Conservation (phyloP, 495 filamentous ascomycete species). For the Tuber umbilicatum region DNA sequence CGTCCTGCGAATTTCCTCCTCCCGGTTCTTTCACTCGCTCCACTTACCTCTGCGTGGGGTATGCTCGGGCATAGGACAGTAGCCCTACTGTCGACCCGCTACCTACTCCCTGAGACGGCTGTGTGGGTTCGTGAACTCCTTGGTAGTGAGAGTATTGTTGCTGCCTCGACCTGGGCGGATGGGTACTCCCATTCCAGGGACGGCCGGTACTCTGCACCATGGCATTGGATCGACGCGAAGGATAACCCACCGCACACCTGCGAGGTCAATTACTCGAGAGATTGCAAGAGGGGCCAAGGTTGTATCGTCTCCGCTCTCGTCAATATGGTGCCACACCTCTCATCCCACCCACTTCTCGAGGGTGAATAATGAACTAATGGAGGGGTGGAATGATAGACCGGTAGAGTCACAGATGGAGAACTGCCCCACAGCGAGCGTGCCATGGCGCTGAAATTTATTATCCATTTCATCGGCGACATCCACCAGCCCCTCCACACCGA, state of each 20-base stretch:
- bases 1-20: slow-evolving; percentile 23
- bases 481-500: slow-evolving; percentile 62
- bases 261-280: slow-evolving; percentile 54
- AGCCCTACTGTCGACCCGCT: slow-evolving; percentile 39
- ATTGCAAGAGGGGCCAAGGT: slow-evolving; percentile 53
- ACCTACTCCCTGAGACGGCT: slow-evolving; percentile 37
- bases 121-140: slow-evolving; percentile 29
- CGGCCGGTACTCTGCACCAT: slow-evolving; percentile 52
- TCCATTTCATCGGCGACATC: slow-evolving; percentile 62
- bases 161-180: slow-evolving; percentile 61
- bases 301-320: slow-evolving; percentile 56
- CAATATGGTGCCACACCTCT: slow-evolving; percentile 28
- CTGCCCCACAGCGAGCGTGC: slow-evolving; percentile 44
- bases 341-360: not conserved
- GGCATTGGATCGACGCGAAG: slow-evolving; percentile 67
- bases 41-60: slow-evolving; percentile 33
- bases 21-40: slow-evolving; percentile 15
- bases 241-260: slow-evolving; percentile 57
- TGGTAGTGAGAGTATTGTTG: slow-evolving; percentile 50
- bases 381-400: slow-evolving; percentile 11
- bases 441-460: slow-evolving; percentile 56
- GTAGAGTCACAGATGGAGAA: slow-evolving; percentile 15
- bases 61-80: slow-evolving; percentile 41
- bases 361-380: not conserved
- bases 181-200: slow-evolving; percentile 55